These are phyloP conservation scores for Leptographium flavum DNA, from an alignment of 2,329 filamentous ascomycete genomes.

Conservation along the genomic window DNA sequence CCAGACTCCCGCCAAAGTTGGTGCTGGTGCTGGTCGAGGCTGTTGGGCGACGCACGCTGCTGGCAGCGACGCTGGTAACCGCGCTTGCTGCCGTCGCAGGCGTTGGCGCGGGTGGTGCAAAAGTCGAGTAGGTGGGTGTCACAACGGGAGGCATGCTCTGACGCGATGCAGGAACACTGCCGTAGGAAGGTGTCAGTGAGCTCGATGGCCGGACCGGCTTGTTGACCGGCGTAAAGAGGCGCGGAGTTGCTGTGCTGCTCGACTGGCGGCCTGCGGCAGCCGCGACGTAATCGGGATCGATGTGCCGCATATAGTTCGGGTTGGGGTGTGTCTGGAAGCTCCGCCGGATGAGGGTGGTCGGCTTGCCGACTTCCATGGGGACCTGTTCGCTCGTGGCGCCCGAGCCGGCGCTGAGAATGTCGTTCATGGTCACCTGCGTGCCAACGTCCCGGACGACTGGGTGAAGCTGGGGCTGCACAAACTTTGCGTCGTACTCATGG, in stretches of 20 bases:
- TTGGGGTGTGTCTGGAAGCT: constrained; percentile 75
- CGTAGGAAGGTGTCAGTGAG: constrained; percentile 14
- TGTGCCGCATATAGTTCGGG: constrained; percentile 58
- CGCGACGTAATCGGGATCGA: constrained; percentile 47
- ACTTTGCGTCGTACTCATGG: constrained; percentile 92
- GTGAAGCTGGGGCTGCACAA: constrained; percentile 79
- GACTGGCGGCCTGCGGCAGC: constrained; percentile 24
- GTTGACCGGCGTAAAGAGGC: constrained; percentile 27
- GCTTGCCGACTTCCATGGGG: constrained; percentile 34
- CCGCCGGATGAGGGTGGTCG: constrained; percentile 51
- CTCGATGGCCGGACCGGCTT: constrained; percentile 18
- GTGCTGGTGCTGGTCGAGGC: constrained; percentile 10
- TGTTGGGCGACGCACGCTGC: constrained; percentile 11
- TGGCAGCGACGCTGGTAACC: constrained; percentile 4
- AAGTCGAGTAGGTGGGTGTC: constrained; percentile 1
- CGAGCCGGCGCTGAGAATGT: constrained; percentile 13
- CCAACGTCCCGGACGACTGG: constrained; percentile 63
- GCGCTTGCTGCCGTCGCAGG: constrained; percentile 3
- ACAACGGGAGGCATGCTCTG: constrained; percentile 10
- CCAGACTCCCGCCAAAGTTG: constrained; percentile 57
- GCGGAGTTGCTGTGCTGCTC: constrained; percentile 21
- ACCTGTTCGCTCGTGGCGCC: neutral
- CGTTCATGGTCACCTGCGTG: constrained; percentile 53
- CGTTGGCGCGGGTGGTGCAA: neutral
- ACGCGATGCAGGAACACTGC: constrained; percentile 6